Evolutionary conservation across 176 grass and related monocot genomes (phyloP).

Genomic region (Hordeum vulgare): MorexV3_pseudomolecules_assembly NC_058521.1:339284044-339284543

Average conservation of each 20-base stretch:
- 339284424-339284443: too few relatives aligned
- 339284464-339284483: not conserved
- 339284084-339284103: not conserved
- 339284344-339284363: conserved; percentile 99
- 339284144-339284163: too few relatives aligned
- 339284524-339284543: not conserved
- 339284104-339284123: not conserved
- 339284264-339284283: not conserved
- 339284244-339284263: not conserved
- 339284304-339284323: not conserved
- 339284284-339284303: not conserved
- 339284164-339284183: not conserved
- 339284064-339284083: not conserved
- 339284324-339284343: conserved; percentile 38
- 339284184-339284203: not conserved
- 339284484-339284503: not conserved
- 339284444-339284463: conserved; percentile 7
- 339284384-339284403: conserved; percentile 96
- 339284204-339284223: not conserved
- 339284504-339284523: not conserved
- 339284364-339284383: conserved; percentile 93
- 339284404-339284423: conserved; percentile 93
- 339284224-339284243: not conserved
- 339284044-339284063: not conserved
- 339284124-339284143: not conserved